These are phyloP conservation scores for Xerophyta viscosa DNA, from an alignment of 106 monocot genomes.

Conservation along the genomic window DNA sequence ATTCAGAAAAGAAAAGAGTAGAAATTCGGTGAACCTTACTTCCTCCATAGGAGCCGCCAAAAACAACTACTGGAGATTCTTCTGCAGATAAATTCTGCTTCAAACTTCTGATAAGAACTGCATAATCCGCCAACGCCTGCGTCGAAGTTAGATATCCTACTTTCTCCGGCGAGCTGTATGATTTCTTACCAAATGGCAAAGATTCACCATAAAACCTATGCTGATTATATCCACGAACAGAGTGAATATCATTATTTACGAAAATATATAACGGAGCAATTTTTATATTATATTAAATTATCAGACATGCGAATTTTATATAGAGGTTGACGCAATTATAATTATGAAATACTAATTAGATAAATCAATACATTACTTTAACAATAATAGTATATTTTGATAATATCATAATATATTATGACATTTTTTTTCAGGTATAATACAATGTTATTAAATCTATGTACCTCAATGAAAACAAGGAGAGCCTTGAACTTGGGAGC, in stretches of 20 bases:
- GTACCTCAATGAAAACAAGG: slow-evolving; percentile 89
- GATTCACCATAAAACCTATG: slow-evolving; percentile 93
- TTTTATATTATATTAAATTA: not conserved
- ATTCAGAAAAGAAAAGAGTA: too few relatives aligned
- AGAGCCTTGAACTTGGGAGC: slow-evolving; percentile 73
- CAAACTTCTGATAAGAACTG: slow-evolving; percentile 64
- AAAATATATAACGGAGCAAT: too few relatives aligned
- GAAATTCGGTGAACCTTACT: slow-evolving; percentile 41
- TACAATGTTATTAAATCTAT: too few relatives aligned
- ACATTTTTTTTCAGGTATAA: too few relatives aligned
- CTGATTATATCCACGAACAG: slow-evolving; percentile 11
- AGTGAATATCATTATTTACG: not conserved
- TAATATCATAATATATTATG: too few relatives aligned
- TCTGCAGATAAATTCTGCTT: slow-evolving; percentile 85
- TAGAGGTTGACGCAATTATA: too few relatives aligned
- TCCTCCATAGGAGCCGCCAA: slow-evolving; percentile 96
- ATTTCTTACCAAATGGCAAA: slow-evolving; percentile 67
- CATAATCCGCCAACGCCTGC: slow-evolving; percentile 86
- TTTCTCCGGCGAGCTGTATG: slow-evolving; percentile 38
- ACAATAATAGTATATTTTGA: too few relatives aligned
- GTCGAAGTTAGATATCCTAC: slow-evolving; percentile 72
- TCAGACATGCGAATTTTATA: too few relatives aligned
- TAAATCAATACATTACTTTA: too few relatives aligned
- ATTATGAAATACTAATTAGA: too few relatives aligned
- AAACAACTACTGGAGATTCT: slow-evolving; percentile 77